Evolutionary conservation across 2,329 filamentous ascomycete genomes (phyloP).

Genomic region (Phyllosticta citribraziliensis): DNA sequence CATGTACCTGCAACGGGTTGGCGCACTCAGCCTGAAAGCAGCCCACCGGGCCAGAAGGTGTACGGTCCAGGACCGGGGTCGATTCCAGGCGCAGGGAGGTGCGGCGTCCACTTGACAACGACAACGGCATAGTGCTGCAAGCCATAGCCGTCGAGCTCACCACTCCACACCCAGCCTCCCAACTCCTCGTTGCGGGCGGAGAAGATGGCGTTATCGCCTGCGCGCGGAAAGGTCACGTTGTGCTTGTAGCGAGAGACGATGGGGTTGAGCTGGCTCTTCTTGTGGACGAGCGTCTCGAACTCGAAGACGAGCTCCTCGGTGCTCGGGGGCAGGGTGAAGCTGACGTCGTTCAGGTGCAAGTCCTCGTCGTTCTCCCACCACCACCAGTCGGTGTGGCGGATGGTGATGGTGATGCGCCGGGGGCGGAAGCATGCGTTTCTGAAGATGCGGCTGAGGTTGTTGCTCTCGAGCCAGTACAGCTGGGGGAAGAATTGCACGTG

Average conservation of each 20-base stretch:
- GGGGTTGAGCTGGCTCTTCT: conserved; percentile 13
- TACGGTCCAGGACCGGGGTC: no score
- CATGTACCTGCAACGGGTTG: no score
- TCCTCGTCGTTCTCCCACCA: conserved; percentile 99
- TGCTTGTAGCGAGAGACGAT: conserved; percentile 1
- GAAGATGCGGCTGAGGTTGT: background rate
- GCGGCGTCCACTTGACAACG: background rate
- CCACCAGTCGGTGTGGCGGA: conserved; percentile 44
- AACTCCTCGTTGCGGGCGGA: background rate
- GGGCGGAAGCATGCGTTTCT: conserved; percentile 23
- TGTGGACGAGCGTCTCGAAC: conserved; percentile 14
- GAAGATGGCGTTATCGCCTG: background rate
- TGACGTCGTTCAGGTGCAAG: conserved; percentile 81
- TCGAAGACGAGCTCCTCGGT: conserved; percentile 13
- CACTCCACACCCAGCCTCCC: background rate
- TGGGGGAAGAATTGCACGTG: conserved; percentile 8
- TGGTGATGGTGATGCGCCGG: conserved; percentile 33
- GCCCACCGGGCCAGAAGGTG: no score
- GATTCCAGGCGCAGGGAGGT: background rate
- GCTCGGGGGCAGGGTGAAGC: conserved; percentile 9
- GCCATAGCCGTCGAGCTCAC: background rate
- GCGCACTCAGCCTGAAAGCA: no score
- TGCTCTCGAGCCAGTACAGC: background rate
- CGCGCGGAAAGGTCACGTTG: background rate
- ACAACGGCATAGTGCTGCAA: background rate